Evolutionary conservation across 2,329 filamentous ascomycete genomes (phyloP).

Genomic region (Colletotrichum lentis): DNA sequence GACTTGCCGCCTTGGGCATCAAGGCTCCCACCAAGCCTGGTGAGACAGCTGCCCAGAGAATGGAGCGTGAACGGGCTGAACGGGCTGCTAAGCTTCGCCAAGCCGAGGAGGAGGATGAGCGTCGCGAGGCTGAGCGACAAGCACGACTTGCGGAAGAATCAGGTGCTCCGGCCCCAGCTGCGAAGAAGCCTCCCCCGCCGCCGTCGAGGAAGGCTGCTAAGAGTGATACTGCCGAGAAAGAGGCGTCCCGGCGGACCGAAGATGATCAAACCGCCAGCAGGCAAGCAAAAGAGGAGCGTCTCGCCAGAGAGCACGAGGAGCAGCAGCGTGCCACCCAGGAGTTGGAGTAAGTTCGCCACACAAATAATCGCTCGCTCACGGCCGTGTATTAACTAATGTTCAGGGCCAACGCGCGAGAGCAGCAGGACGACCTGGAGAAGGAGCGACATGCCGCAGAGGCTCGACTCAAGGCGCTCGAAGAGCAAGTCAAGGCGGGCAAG

Average conservation of each 20-base stretch:
- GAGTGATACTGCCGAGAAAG: conserved; percentile 66
- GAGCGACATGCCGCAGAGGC: conserved; percentile 84
- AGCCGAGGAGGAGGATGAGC: conserved; percentile 93
- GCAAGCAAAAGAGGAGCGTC: conserved; percentile 71
- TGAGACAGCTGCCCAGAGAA: conserved; percentile 82
- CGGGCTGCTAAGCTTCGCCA: conserved; percentile 85
- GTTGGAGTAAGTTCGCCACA: conserved; percentile 76
- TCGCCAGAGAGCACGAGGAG: conserved; percentile 76
- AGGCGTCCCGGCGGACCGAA: conserved; percentile 64
- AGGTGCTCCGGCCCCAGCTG: conserved; percentile 65
- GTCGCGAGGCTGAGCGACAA: conserved; percentile 86
- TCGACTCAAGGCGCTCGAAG: conserved; percentile 87
- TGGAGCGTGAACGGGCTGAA: conserved; percentile 88
- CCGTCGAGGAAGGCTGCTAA: conserved; percentile 76
- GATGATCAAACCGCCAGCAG: conserved; percentile 64
- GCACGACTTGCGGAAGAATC: conserved; percentile 83
- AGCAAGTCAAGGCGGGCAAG: conserved; percentile 93
- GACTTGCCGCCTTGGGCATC: conserved; percentile 90
- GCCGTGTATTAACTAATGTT: conserved; percentile 42
- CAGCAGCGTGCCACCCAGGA: conserved; percentile 77
- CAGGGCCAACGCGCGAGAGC: conserved; percentile 76
- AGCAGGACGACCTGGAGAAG: conserved; percentile 81
- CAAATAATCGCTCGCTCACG: conserved; percentile 35
- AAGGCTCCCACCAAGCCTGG: conserved; percentile 81
- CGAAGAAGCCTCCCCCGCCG: conserved; percentile 78